A percentile compares a stretch with the other conserved stretches of the same genome.
Conservation (phyloP, 345 rosid species). For the Lumnitzera littorea region DNA sequence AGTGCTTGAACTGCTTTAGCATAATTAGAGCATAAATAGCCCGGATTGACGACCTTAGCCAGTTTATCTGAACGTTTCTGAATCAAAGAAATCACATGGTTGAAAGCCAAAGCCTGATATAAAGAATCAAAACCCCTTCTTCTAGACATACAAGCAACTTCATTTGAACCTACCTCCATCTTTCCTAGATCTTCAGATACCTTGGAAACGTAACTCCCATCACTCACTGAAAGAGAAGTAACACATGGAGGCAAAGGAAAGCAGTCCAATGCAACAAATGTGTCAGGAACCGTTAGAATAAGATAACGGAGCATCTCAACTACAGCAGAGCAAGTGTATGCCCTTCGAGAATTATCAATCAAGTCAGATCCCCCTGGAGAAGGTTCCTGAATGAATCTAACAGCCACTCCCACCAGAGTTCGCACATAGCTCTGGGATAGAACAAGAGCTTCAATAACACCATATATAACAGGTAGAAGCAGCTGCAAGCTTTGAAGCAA, state of each 20-base stretch:
- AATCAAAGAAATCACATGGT: conserved; percentile 60
- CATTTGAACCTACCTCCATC: conserved; percentile 42
- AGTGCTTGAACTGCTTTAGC: conserved; percentile 91
- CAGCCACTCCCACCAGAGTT: conserved; percentile 58
- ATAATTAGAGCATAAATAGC: conserved; percentile 54
- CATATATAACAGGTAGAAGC: conserved; percentile 82
- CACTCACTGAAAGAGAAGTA: conserved; percentile 54
- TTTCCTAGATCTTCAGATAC: conserved; percentile 62
- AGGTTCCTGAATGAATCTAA: conserved; percentile 80
- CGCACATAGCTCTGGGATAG: conserved; percentile 86
- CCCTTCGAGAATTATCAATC: conserved; percentile 93
- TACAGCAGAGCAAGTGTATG: conserved; percentile 79
- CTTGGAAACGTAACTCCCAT: conserved; percentile 62
- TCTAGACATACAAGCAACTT: conserved; percentile 41
- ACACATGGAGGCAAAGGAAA: conserved; percentile 84
- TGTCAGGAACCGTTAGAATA: conserved; percentile 84
- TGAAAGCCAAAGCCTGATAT: conserved; percentile 66
- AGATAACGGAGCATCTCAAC: conserved; percentile 90
- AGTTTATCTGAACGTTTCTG: conserved; percentile 74
- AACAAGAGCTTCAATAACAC: conserved; percentile 73
- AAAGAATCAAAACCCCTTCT: conserved; percentile 62
- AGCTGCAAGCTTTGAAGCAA: conserved; percentile 75
- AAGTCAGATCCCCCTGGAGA: conserved; percentile 91
- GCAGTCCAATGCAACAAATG: conserved; percentile 93
- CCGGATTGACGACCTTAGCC: conserved; percentile 62